These are phyloP conservation scores for Podaxis pistillaris DNA, from an alignment of 768 basidiomycete species.

Conservation along the genomic window DNA sequence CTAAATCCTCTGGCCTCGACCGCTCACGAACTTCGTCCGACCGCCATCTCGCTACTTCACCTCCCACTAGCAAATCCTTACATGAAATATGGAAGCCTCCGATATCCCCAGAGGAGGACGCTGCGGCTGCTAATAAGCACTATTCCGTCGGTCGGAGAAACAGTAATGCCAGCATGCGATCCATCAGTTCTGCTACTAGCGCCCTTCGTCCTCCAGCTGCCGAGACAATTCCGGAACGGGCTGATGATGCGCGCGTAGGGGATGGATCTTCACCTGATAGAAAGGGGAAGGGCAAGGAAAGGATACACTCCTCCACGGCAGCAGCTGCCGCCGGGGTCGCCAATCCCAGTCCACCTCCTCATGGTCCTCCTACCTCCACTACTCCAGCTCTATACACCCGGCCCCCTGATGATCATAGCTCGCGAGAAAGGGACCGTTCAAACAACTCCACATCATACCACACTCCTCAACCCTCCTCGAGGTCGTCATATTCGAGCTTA, in stretches of 20 bases:
- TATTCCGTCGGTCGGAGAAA: slow-evolving; percentile 42
- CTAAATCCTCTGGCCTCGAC: slow-evolving; percentile 3
- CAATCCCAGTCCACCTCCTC: background rate
- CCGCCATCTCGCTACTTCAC: slow-evolving; percentile 30
- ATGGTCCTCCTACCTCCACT: background rate
- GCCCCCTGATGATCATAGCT: background rate
- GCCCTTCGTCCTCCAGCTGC: slow-evolving; percentile 30
- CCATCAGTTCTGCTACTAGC: slow-evolving; percentile 35
- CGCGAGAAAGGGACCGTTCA: slow-evolving; percentile 4
- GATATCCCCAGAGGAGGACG: slow-evolving; percentile 44
- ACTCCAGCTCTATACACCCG: background rate
- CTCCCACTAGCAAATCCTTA: slow-evolving; percentile 25
- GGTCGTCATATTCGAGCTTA: background rate
- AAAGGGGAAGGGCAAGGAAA: slow-evolving; percentile 12
- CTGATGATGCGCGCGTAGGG: background rate
- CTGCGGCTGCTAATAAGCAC: slow-evolving; percentile 34
- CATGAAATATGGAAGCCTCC: slow-evolving; percentile 53
- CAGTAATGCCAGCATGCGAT: slow-evolving; percentile 50
- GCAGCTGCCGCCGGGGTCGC: background rate
- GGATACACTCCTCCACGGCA: background rate
- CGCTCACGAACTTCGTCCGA: slow-evolving; percentile 31
- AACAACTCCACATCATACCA: background rate
- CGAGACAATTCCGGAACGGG: slow-evolving; percentile 13
- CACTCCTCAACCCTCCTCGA: background rate
- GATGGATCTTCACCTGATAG: slow-evolving; percentile 3